phyloP scores from a whole-genome alignment of 345 rosid species.

The Eucalyptus curtisii region DNA sequence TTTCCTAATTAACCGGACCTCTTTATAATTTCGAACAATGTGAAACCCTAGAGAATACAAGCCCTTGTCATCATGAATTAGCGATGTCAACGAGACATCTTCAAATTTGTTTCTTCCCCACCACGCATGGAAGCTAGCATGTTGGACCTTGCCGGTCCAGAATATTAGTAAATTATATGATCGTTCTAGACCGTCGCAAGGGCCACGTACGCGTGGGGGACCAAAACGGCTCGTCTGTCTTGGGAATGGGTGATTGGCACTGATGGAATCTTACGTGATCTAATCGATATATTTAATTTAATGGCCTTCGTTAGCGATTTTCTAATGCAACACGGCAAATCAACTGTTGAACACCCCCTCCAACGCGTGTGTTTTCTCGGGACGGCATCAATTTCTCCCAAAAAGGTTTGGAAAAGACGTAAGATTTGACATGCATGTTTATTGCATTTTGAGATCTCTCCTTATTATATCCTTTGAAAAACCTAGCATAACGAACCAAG shows the following conservation, averaged over 20 bases:
- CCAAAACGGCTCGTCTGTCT: not conserved
- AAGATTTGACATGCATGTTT: not conserved
- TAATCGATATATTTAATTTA: not conserved
- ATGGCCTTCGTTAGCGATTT: not conserved
- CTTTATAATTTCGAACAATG: not conserved
- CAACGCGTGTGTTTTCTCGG: not conserved
- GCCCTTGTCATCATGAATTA: not conserved
- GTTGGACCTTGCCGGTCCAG: not conserved
- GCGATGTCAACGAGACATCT: not conserved
- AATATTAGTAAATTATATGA: not conserved
- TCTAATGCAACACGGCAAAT: not conserved
- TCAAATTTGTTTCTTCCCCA: not conserved
- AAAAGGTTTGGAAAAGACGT: not conserved
- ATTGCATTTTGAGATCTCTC: not conserved
- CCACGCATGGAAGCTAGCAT: not conserved
- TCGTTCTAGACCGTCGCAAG: not conserved
- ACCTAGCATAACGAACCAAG: not conserved
- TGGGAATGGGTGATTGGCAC: not conserved
- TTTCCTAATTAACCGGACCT: not conserved
- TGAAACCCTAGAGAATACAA: not conserved
- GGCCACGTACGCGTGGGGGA: not conserved
- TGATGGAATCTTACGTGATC: not conserved
- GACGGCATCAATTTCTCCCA: not conserved
- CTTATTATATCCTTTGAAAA: no score
- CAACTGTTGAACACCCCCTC: not conserved